Percentiles rank a stretch among this genome's conserved stretches.
These are phyloP conservation scores for Yarrowia phangngaensis DNA, from an alignment of 805 yeast genomes.

Conservation along the genomic window DNA sequence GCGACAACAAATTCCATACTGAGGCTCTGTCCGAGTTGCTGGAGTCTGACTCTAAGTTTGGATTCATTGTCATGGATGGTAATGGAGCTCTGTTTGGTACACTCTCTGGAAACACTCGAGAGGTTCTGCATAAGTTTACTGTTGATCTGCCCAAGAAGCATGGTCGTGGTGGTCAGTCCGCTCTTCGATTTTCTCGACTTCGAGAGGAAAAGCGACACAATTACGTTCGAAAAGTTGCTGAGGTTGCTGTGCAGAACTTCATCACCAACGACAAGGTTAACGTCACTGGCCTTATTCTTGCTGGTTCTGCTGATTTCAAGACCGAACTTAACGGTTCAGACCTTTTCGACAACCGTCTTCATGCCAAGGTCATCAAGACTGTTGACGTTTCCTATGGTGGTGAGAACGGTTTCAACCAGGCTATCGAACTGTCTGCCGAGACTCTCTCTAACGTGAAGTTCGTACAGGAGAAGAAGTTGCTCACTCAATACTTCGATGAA, in stretches of 20 bases:
- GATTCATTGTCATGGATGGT: conserved; percentile 99
- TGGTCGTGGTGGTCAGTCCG: conserved; percentile 99
- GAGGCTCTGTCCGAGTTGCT: conserved; percentile 92
- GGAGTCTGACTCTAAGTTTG: conserved; percentile 93
- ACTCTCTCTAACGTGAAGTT: conserved; percentile 95
- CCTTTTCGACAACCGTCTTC: conserved; percentile 85
- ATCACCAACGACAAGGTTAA: conserved; percentile 92
- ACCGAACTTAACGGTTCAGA: conserved; percentile 90
- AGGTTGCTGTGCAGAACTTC: conserved; percentile 95
- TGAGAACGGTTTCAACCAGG: conserved; percentile 99
- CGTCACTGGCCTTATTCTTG: conserved; percentile 90
- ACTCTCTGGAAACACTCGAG: conserved; percentile 94
- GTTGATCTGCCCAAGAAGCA: conserved; percentile 99
- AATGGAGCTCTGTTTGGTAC: conserved; percentile 96
- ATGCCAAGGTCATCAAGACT: conserved; percentile 78
- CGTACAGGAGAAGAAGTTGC: conserved; percentile 95
- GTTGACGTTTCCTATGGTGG: conserved; percentile 99
- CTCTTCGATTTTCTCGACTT: conserved; percentile 96
- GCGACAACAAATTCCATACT: conserved; percentile 98
- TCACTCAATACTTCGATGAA: conserved; percentile 90
- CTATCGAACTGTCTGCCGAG: conserved; percentile 96
- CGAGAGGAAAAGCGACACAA: conserved; percentile 99
- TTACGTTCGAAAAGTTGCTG: conserved; percentile 96
- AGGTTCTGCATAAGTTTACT: conserved; percentile 88
- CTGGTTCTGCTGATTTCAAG: conserved; percentile 99